These are phyloP conservation scores for Boletellus ananas DNA, from an alignment of 768 basidiomycete species.

Conservation along the genomic window DNA sequence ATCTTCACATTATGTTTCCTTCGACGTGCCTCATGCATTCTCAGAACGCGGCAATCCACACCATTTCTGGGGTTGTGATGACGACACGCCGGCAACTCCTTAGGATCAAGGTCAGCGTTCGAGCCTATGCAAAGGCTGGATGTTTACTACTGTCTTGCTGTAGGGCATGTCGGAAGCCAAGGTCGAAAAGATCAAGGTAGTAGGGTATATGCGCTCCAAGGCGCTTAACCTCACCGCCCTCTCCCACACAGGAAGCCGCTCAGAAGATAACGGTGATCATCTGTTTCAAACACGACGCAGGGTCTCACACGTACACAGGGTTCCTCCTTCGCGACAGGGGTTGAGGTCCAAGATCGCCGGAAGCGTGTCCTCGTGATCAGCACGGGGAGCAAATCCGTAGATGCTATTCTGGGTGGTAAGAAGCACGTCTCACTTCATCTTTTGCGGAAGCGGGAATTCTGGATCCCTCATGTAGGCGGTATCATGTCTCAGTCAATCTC, in stretches of 20 bases:
- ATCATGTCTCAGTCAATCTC: conserved; percentile 91
- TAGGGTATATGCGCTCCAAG: conserved; percentile 14
- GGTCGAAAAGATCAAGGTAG: conserved; percentile 92
- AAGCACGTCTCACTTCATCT: not conserved
- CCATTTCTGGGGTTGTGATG: conserved; percentile 85
- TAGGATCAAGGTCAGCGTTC: conserved; percentile 77
- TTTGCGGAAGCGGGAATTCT: not conserved
- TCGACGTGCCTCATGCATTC: not conserved
- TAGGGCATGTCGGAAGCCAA: conserved; percentile 97
- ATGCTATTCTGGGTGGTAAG: conserved; percentile 82
- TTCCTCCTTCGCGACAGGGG: conserved; percentile 86
- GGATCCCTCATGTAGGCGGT: conserved; percentile 51
- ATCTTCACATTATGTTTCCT: conserved; percentile 1
- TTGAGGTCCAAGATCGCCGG: conserved; percentile 85
- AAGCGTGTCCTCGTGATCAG: conserved; percentile 80
- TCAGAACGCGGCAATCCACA: conserved; percentile 77
- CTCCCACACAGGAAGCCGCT: conserved; percentile 70
- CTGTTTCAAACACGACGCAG: not conserved
- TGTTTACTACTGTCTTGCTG: conserved; percentile 1
- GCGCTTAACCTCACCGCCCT: not conserved
- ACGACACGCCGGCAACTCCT: conserved; percentile 85
- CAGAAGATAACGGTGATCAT: conserved; percentile 70
- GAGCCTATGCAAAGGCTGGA: not conserved
- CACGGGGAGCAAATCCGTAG: conserved; percentile 91
- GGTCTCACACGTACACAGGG: conserved; percentile 47